phyloP scores from a whole-genome alignment of 2,329 filamentous ascomycete species.

The Periconia sp. region DNA sequence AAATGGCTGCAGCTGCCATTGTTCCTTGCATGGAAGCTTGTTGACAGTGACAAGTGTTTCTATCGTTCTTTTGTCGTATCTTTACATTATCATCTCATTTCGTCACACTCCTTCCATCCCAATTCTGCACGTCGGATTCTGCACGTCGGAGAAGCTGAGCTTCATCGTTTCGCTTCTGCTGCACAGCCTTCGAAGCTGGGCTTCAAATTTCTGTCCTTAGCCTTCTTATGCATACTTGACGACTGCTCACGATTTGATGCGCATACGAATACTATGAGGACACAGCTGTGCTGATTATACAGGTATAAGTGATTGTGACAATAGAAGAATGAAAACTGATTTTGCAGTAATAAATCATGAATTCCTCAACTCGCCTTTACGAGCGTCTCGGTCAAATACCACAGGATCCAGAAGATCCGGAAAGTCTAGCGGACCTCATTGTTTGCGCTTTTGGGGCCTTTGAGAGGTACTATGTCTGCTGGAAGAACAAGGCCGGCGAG shows the following conservation, averaged over 20 bases:
- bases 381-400: conserved; percentile 40
- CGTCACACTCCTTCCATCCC: too few species aligned
- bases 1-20: too few species aligned
- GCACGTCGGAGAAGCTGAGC: too few species aligned
- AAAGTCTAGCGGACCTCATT: conserved; percentile 45
- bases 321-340: background rate
- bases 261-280: background rate
- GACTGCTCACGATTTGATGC: conserved; percentile 1
- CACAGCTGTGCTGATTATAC: background rate
- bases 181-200: too few species aligned
- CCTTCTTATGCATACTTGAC: background rate
- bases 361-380: conserved; percentile 38
- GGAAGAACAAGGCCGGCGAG: conserved; percentile 43
- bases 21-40: too few species aligned
- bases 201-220: background rate
- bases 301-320: background rate
- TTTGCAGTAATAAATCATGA: conserved; percentile 23
- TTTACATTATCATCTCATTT: too few species aligned
- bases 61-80: too few species aligned
- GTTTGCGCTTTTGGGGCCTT: conserved; percentile 49
- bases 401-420: conserved; percentile 34
- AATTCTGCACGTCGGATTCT: too few species aligned
- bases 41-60: too few species aligned
- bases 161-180: too few species aligned
- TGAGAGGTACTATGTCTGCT: conserved; percentile 49